Percentiles rank a stretch among this genome's conserved stretches.
phyloP scores from a whole-genome alignment of 2,329 filamentous ascomycete genomes.

The Cytospora piceicola region DNA sequence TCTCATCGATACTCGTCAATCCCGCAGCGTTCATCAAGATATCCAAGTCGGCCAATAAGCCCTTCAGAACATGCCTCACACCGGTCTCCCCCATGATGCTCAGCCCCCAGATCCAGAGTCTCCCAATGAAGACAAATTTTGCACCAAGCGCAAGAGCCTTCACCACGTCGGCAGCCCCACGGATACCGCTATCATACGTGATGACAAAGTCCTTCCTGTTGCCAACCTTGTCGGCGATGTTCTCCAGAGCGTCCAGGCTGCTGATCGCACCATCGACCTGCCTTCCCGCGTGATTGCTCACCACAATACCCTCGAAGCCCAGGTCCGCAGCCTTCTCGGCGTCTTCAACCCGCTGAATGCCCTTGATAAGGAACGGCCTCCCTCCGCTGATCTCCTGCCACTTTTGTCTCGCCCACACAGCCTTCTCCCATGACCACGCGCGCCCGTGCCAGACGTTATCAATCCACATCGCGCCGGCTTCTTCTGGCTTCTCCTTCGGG shows the following conservation, averaged over 20 bases:
- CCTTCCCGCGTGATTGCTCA: constrained; percentile 61
- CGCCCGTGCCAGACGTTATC: constrained; percentile 66
- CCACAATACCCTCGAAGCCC: constrained; percentile 64
- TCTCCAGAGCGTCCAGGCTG: constrained; percentile 62
- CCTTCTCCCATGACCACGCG: constrained; percentile 66
- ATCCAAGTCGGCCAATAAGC: constrained; percentile 64
- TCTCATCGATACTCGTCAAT: constrained; percentile 55
- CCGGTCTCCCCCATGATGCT: constrained; percentile 64
- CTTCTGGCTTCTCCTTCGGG: constrained; percentile 52
- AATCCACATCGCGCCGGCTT: constrained; percentile 64
- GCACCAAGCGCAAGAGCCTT: constrained; percentile 66
- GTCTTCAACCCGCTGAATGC: constrained; percentile 64
- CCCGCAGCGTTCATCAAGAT: constrained; percentile 64
- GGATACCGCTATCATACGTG: constrained; percentile 64
- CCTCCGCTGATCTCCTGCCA: constrained; percentile 63
- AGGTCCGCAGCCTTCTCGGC: constrained; percentile 60
- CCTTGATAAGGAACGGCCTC: constrained; percentile 63
- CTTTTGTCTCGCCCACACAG: constrained; percentile 61
- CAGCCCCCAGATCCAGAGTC: constrained; percentile 64
- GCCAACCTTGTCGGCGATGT: constrained; percentile 52
- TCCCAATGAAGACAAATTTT: constrained; percentile 64
- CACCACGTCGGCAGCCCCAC: constrained; percentile 60
- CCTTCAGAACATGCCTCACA: constrained; percentile 64
- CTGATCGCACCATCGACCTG: constrained; percentile 65
- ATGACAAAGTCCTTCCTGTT: constrained; percentile 44